Conservation (phyloP, 2,329 filamentous ascomycete genomes). For the Knufia petricola region DNA sequence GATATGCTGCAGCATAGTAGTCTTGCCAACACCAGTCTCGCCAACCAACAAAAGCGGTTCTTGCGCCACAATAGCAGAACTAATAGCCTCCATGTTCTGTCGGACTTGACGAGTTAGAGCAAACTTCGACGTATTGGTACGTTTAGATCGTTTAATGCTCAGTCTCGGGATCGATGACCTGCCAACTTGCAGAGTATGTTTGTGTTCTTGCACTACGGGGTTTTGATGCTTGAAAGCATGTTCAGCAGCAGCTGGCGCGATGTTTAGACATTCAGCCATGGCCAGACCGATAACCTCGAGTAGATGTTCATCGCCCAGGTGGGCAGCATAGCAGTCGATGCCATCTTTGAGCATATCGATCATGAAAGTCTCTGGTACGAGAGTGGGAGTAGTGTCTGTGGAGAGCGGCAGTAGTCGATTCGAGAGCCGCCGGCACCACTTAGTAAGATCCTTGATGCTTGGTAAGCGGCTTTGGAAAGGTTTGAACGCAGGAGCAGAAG, state of each 20-base stretch:
- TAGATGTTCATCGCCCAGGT: conserved; percentile 55
- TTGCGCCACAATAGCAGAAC: conserved; percentile 68
- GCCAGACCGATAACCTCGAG: conserved; percentile 70
- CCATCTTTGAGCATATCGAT: conserved; percentile 91
- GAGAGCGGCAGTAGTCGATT: conserved; percentile 46
- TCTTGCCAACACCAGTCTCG: conserved; percentile 97
- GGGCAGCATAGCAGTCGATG: conserved; percentile 82
- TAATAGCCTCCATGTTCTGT: conserved; percentile 77
- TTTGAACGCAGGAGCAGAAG: conserved; percentile 12
- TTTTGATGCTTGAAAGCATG: conserved; percentile 50
- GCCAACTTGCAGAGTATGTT: conserved; percentile 52
- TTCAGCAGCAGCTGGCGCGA: conserved; percentile 70
- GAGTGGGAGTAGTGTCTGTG: conserved; percentile 36
- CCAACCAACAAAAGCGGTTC: conserved; percentile 93
- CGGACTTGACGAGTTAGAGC: conserved; percentile 81
- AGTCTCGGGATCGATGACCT: conserved; percentile 51
- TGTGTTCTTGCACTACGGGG: conserved; percentile 59
- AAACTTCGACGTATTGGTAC: conserved; percentile 46
- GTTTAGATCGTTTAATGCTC: conserved; percentile 30
- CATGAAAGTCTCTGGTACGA: conserved; percentile 59
- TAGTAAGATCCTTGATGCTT: conserved; percentile 71
- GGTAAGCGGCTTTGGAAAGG: conserved; percentile 44
- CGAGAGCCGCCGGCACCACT: conserved; percentile 75
- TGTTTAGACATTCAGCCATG: conserved; percentile 49
- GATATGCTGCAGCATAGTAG: conserved; percentile 87